These are phyloP conservation scores for Xylaria sp. DNA, from an alignment of 2,329 filamentous ascomycete species.

Conservation along the genomic window DNA sequence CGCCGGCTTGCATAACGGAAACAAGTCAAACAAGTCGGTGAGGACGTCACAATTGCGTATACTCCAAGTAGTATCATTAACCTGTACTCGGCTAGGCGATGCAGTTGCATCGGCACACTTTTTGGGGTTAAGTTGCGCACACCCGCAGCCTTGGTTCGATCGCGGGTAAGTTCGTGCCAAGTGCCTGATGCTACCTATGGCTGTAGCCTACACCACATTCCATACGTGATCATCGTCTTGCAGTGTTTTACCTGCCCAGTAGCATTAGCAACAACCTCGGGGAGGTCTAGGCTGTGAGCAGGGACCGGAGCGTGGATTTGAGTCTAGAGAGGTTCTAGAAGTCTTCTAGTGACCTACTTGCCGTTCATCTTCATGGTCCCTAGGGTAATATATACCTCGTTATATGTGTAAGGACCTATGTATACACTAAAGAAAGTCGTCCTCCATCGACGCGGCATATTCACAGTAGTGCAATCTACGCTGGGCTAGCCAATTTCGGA, in stretches of 20 bases:
- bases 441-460: not conserved
- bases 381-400: too few relatives aligned
- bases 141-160: conserved; percentile 11
- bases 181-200: not conserved
- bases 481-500: conserved; percentile 15
- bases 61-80: not conserved
- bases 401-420: too few relatives aligned
- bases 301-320: not conserved
- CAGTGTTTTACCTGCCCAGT: not conserved
- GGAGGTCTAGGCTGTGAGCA: too few relatives aligned
- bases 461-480: not conserved
- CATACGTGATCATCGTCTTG: not conserved
- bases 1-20: not conserved
- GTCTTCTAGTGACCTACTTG: too few relatives aligned
- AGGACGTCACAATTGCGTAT: conserved; percentile 1
- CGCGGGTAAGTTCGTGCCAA: not conserved
- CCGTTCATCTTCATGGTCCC: too few relatives aligned
- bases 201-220: not conserved
- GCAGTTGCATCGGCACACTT: conserved; percentile 8
- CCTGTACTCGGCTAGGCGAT: not conserved
- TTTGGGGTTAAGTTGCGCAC: not conserved
- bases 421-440: not conserved
- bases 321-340: not conserved
- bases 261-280: too few relatives aligned
- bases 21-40: not conserved